phyloP scores from a whole-genome alignment of 1,284 basidiomycete species.

The Athelia sp. region DNA sequence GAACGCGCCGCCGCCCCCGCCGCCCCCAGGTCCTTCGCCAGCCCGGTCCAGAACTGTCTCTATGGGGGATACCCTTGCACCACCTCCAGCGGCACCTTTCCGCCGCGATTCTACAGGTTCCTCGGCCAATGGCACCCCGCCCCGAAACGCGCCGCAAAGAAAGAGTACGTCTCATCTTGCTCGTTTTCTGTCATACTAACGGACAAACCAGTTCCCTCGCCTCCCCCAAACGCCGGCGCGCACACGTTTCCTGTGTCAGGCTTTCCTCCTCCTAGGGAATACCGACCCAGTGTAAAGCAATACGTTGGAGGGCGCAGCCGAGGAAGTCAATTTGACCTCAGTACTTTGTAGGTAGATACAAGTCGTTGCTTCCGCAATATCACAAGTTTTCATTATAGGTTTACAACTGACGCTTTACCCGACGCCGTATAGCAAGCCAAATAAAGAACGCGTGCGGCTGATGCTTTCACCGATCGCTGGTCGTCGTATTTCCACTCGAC shows the following conservation, averaged over 20 bases:
- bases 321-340: conserved; percentile 67
- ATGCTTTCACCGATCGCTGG: too few relatives aligned
- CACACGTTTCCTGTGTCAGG: conserved; percentile 68
- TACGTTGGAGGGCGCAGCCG: conserved; percentile 61
- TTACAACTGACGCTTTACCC: too few relatives aligned
- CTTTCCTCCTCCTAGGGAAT: conserved; percentile 73
- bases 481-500: too few relatives aligned
- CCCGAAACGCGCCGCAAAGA: conserved; percentile 26
- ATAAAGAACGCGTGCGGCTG: too few relatives aligned
- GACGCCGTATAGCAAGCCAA: too few relatives aligned
- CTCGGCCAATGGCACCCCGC: conserved; percentile 1
- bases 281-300: conserved; percentile 39
- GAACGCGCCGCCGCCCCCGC: conserved; percentile 26
- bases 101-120: background rate
- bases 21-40: conserved; percentile 29
- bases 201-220: conserved; percentile 57
- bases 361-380: too few relatives aligned
- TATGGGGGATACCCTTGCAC: background rate
- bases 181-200: conserved; percentile 6
- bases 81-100: conserved; percentile 6
- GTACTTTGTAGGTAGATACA: conserved; percentile 33
- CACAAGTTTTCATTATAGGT: too few relatives aligned
- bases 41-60: conserved; percentile 15
- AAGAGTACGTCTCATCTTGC: conserved; percentile 45
- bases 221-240: conserved; percentile 61